Base-by-base conservation (phyloP, 345 rosid genomes). In the Murraya koenigii region DNA sequence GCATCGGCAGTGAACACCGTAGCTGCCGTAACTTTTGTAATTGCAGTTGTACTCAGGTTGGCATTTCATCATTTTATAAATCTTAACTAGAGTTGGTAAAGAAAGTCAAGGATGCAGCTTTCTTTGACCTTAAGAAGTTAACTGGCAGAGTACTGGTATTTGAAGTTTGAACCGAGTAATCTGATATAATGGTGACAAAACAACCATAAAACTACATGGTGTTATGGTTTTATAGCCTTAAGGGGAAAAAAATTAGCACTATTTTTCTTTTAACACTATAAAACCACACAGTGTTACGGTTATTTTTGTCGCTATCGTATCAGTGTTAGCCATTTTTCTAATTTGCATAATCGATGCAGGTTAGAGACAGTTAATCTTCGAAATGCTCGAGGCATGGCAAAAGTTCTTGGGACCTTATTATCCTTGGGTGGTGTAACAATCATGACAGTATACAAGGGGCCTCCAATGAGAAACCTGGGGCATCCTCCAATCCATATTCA, bases 381-480 rank as follows among this genome's bases (percentile, higher is more conserved):
- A 65, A 81, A 76, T 59, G 82, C 85, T 56, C 84, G 93, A 20
- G 89, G 93, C 6, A 74, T 86, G 3, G 97, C 93, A 0, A 90
- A 92, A 86, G 83, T 86, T 63, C 13, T 85, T 0, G 94, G 93
- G 60, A 86, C 94, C 0, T 28, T 75, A 47, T 62, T 90, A 26
- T 92, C 93, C 38, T 80, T 89, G 81, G 81, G 74, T 0, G 94
- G 94, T 20, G 97, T 88, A 66, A 86, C 70, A 63, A 82, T 71
- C 1, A 89, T 90, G 94, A 85, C 91, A 52, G 62, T 87, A 17
- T 90, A 89, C 68, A 90, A 86, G 62, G 94, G 97, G 8, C 86
- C 93, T 25, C 38, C 72, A 1, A 64, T 89, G 66, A 81, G 81
- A 78, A 84, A 68, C 75, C 74, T 75, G 28, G 75, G 85, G 87